phyloP scores from a whole-genome alignment of 371 early-diverging fungal species.

The Apophysomyces ossiformis region DNA sequence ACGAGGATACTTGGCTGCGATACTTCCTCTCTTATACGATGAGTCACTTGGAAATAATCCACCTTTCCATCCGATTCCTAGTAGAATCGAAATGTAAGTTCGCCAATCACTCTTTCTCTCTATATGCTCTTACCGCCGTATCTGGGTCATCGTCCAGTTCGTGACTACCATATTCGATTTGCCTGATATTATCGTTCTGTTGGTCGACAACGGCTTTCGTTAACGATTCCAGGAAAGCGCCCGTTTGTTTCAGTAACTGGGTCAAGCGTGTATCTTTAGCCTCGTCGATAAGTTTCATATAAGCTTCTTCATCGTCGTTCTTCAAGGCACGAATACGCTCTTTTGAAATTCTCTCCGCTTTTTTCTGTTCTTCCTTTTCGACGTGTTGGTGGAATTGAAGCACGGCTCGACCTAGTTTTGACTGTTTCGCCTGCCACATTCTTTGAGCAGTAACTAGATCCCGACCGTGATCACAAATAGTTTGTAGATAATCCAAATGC shows the following conservation, averaged over 20 bases:
- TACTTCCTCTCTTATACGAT: slow-evolving; percentile 83
- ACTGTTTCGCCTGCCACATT: slow-evolving; percentile 62
- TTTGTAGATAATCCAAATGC: slow-evolving; percentile 77
- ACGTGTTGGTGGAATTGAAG: slow-evolving; percentile 77
- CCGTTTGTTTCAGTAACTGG: slow-evolving; percentile 90
- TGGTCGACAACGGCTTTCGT: slow-evolving; percentile 75
- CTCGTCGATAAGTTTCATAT: slow-evolving; percentile 91
- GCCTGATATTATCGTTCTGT: slow-evolving; percentile 62
- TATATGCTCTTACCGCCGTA: slow-evolving; percentile 40
- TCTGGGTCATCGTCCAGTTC: slow-evolving; percentile 17
- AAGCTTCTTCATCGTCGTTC: slow-evolving; percentile 95
- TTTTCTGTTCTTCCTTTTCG: slow-evolving; percentile 91
- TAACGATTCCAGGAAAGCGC: slow-evolving; percentile 80
- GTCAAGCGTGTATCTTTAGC: slow-evolving; percentile 95
- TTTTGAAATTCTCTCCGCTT: slow-evolving; percentile 78
- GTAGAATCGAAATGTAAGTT: not conserved
- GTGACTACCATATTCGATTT: slow-evolving; percentile 29
- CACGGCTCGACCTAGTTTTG: slow-evolving; percentile 83
- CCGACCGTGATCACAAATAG: slow-evolving; percentile 79
- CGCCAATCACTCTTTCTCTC: slow-evolving; percentile 34
- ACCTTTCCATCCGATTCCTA: slow-evolving; percentile 54
- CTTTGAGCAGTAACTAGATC: slow-evolving; percentile 68
- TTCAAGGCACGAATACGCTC: slow-evolving; percentile 95
- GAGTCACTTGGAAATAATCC: slow-evolving; percentile 91
- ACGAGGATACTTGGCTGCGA: slow-evolving; percentile 83